Conservation (phyloP, 345 rosid species). For the Erucastrum elatum region DNA sequence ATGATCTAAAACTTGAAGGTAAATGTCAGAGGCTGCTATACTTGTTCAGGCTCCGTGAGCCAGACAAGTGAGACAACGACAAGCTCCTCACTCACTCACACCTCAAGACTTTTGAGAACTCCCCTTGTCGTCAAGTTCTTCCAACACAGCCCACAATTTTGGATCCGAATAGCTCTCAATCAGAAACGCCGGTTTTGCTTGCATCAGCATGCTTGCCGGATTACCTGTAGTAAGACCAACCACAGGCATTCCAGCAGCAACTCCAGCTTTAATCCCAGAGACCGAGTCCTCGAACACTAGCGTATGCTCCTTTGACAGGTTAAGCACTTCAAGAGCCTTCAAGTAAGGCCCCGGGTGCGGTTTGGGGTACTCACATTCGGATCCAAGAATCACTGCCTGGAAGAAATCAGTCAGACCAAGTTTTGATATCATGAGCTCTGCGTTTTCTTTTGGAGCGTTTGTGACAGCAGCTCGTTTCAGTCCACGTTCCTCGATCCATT, state of each 20-base stretch:
- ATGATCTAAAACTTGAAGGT: neutral
- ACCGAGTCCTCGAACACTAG: conserved; percentile 83
- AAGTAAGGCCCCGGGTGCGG: conserved; percentile 89
- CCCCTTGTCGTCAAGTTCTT: conserved; percentile 58
- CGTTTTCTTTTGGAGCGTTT: conserved; percentile 83
- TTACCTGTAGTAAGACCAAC: conserved; percentile 76
- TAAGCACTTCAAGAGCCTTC: conserved; percentile 78
- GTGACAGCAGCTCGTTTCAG: conserved; percentile 94
- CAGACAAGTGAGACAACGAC: conserved; percentile 4
- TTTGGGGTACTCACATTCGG: conserved; percentile 79
- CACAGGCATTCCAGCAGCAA: conserved; percentile 93
- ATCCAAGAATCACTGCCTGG: conserved; percentile 66
- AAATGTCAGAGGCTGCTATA: conserved; percentile 13
- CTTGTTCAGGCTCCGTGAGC: neutral
- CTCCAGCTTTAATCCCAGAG: conserved; percentile 94
- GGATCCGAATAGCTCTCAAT: conserved; percentile 79
- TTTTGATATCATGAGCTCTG: conserved; percentile 76
- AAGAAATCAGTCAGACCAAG: conserved; percentile 86
- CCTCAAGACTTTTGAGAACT: conserved; percentile 33
- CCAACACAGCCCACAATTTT: conserved; percentile 74
- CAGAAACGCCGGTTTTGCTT: conserved; percentile 78
- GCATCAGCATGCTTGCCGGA: conserved; percentile 60
- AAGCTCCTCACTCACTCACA: conserved; percentile 35
- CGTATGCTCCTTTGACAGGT: conserved; percentile 81
- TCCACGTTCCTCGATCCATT: conserved; percentile 87